A percentile compares a stretch with the other conserved stretches of the same genome.
These are phyloP conservation scores for Xanthoconium stramineum DNA, from an alignment of 768 basidiomycete genomes.

Conservation along the genomic window DNA sequence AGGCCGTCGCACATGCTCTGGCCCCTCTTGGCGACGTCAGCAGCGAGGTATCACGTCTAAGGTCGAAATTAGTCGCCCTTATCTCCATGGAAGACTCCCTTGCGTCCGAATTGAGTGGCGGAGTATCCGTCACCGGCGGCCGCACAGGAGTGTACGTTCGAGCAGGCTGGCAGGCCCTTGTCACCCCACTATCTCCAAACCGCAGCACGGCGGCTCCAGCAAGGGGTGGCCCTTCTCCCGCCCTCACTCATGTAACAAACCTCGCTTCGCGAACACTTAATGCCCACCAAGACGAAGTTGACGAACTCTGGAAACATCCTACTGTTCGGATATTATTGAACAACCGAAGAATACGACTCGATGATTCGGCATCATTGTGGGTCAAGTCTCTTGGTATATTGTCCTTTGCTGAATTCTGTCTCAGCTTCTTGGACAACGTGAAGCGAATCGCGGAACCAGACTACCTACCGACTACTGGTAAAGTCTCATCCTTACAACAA, in stretches of 20 bases:
- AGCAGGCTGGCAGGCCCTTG: conserved; percentile 66
- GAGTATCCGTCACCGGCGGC: conserved; percentile 58
- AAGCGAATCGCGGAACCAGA: conserved; percentile 64
- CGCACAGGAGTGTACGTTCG: conserved; percentile 65
- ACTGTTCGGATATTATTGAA: conserved; percentile 56
- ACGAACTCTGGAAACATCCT: conserved; percentile 68
- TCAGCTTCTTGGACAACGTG: conserved; percentile 67
- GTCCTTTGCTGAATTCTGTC: conserved; percentile 2
- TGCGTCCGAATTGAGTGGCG: conserved; percentile 64
- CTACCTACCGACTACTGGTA: conserved; percentile 71
- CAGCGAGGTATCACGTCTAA: conserved; percentile 49
- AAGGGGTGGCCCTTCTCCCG: conserved; percentile 30
- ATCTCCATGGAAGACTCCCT: conserved; percentile 65
- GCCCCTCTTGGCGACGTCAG: conserved; percentile 34
- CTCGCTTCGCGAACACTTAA: conserved; percentile 56
- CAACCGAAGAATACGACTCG: conserved; percentile 58
- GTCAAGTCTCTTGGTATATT: conserved; percentile 21
- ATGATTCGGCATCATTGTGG: conserved; percentile 77
- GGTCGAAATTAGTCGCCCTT: conserved; percentile 58
- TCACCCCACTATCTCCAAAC: conserved; percentile 40
- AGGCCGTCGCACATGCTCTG: conserved; percentile 30
- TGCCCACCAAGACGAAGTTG: conserved; percentile 49
- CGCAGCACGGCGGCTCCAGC: conserved; percentile 39
- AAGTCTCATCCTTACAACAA: conserved; percentile 5
- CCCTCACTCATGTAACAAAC: conserved; percentile 42